Percentiles rank a stretch among this genome's conserved stretches.
phyloP scores from a whole-genome alignment of 192 early-diverging fungal species.

The Coemansia sp. region DNA sequence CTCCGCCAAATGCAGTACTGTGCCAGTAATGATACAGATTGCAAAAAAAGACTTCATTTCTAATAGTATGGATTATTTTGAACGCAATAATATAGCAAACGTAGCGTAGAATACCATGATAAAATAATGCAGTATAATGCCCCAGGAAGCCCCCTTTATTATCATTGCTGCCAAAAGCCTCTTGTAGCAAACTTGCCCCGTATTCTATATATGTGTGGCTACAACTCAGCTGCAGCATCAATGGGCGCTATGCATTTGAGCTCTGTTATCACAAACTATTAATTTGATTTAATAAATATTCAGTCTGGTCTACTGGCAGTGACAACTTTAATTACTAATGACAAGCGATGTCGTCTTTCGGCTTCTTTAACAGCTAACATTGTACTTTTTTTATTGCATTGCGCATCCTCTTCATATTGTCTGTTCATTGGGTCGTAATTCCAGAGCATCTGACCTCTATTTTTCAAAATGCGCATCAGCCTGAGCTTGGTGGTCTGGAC shows the following conservation, averaged over 20 bases:
- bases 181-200: neutral
- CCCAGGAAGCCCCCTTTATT: neutral
- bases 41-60: neutral
- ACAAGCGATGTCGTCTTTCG: neutral
- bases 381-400: neutral
- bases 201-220: neutral
- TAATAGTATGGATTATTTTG: too few species aligned
- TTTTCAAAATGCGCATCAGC: slow-evolving; percentile 1
- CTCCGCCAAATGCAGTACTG: neutral
- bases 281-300: neutral
- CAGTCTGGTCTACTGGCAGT: neutral
- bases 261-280: neutral
- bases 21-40: neutral
- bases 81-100: neutral
- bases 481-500: slow-evolving; percentile 1
- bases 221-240: neutral
- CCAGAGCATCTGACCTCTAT: neutral
- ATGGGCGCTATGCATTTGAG: too few species aligned
- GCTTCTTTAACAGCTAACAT: neutral
- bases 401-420: slow-evolving; percentile 4
- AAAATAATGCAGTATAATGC: too few species aligned
- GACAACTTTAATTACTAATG: too few species aligned
- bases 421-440: neutral
- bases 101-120: neutral
- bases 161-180: neutral